Evolutionary conservation across 495 filamentous ascomycete genomes (phyloP).

Genomic region (Penicillium paxilli): DNA sequence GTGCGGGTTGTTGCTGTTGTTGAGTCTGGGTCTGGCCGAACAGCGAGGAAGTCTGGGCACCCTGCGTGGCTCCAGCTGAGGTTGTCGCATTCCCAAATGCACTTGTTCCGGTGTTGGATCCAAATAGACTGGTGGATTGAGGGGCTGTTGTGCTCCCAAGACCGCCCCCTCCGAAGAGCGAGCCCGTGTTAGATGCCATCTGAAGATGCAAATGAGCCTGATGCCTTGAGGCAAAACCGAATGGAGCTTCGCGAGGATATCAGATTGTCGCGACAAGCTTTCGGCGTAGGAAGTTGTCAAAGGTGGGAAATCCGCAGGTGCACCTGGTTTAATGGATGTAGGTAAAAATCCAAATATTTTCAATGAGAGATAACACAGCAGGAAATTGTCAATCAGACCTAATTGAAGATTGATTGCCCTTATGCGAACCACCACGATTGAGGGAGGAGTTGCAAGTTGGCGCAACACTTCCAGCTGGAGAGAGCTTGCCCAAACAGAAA

Average conservation of each 20-base stretch:
- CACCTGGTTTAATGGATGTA: background rate
- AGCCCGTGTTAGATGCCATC: slow-evolving; percentile 31
- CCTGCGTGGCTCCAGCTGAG: slow-evolving; percentile 21
- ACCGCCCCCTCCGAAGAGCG: slow-evolving; percentile 38
- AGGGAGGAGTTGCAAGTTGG: background rate
- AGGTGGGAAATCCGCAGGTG: background rate
- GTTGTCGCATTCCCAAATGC: slow-evolving; percentile 27
- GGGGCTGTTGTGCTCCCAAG: slow-evolving; percentile 30
- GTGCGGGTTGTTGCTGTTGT: slow-evolving; percentile 26
- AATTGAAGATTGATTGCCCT: background rate
- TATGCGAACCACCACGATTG: background rate
- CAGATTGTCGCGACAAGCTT: background rate
- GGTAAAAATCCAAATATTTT: background rate
- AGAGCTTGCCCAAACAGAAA: slow-evolving; percentile 5
- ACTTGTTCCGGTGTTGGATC: slow-evolving; percentile 31
- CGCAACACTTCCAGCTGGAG: background rate
- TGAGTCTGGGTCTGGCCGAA: slow-evolving; percentile 36
- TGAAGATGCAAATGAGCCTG: no score
- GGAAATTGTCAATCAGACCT: background rate
- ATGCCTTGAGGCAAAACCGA: no score
- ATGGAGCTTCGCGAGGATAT: no score
- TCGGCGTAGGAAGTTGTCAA: background rate
- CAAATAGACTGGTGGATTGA: slow-evolving; percentile 33
- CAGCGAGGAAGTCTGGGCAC: slow-evolving; percentile 23
- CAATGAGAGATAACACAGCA: background rate